phyloP scores from a whole-genome alignment of 2,329 filamentous ascomycete species.

The Coleophoma crateriformis region DNA sequence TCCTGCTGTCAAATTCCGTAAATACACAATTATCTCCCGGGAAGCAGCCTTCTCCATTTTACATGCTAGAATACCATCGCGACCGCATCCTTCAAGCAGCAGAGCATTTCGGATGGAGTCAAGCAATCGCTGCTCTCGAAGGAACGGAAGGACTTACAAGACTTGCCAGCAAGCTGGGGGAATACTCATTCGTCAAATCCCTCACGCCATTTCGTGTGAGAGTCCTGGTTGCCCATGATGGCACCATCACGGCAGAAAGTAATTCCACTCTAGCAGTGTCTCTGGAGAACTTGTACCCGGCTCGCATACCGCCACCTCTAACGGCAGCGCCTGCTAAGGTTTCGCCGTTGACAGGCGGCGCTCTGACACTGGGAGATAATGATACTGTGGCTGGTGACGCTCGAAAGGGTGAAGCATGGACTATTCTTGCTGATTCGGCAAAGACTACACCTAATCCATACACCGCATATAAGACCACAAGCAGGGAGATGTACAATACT shows the following conservation, averaged over 20 bases:
- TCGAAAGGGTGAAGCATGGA: slow-evolving; percentile 29
- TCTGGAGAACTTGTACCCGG: slow-evolving; percentile 52
- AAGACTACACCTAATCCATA: slow-evolving; percentile 51
- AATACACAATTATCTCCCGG: slow-evolving; percentile 19
- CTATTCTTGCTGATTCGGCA: slow-evolving; percentile 45
- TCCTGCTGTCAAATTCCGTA: slow-evolving; percentile 34
- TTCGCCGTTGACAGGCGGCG: slow-evolving; percentile 22
- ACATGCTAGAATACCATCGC: slow-evolving; percentile 74
- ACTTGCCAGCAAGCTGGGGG: slow-evolving; percentile 34
- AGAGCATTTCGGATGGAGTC: slow-evolving; percentile 47
- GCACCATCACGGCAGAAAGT: slow-evolving; percentile 37
- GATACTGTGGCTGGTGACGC: slow-evolving; percentile 20
- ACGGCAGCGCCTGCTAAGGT: slow-evolving; percentile 13
- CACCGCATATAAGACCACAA: slow-evolving; percentile 83
- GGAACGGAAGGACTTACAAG: slow-evolving; percentile 39
- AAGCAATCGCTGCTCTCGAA: slow-evolving; percentile 36
- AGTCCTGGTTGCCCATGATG: slow-evolving; percentile 46
- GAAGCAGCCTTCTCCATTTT: slow-evolving; percentile 53
- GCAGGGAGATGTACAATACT: slow-evolving; percentile 63
- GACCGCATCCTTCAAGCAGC: slow-evolving; percentile 69
- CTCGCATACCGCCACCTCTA: slow-evolving; percentile 41
- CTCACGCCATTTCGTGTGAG: slow-evolving; percentile 43
- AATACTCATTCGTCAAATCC: slow-evolving; percentile 19
- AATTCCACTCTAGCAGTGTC: slow-evolving; percentile 32
- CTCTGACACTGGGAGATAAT: slow-evolving; percentile 13